Evolutionary conservation across 1,284 basidiomycete genomes (phyloP), one percentile per base, ranked within the genome.

Genomic region (Thelephora terrestris): DNA sequence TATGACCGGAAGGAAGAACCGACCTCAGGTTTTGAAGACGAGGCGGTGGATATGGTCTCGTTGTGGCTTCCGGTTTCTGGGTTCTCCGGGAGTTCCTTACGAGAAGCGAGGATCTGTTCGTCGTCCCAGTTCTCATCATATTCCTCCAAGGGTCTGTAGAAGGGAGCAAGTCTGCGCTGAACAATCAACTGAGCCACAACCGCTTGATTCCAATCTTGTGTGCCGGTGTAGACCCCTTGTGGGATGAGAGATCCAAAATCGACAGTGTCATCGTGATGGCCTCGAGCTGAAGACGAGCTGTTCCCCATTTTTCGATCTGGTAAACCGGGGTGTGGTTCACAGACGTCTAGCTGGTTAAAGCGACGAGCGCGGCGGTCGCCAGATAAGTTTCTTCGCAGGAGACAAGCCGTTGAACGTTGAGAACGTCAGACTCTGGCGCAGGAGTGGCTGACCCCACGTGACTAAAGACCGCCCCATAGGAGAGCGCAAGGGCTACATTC

Each of bases 131-230:
- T 75, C 12, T 87, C 83, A 25, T 89, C 84, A 61, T 89, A 97
- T 55, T 98, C 95, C 60, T 98, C 93, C 25, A 96, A 74, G 4
- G 94, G 93, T 40, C 91, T 79, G 67, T 97, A 99, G 70, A 98
- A 98, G 0, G 96, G 96, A 0, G 93, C 91, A 23, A 99, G 78
- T 60, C 79, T 84, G 61, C 91, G 84, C 53, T 89, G 83, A 58
- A 86, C 71, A 65, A 99, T 94, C 61, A 91, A 77, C 61, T 87
- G 81, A 47, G 87, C 84, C 51, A 96, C 93, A 52, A 91, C 71
- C 51, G 79, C 66, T 58, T 95, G 89, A 62, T 91, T 89, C 82
- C 93, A 99, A 67, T 98, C 94, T 61, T 81, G 77, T 35, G 78
- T 71, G 37, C 88, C 88, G 10, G 88, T 85, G 69, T 96, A 94